These are phyloP conservation scores for Rubus parviflorus DNA, from an alignment of 306 rosid species.

Conservation along the genomic window DNA sequence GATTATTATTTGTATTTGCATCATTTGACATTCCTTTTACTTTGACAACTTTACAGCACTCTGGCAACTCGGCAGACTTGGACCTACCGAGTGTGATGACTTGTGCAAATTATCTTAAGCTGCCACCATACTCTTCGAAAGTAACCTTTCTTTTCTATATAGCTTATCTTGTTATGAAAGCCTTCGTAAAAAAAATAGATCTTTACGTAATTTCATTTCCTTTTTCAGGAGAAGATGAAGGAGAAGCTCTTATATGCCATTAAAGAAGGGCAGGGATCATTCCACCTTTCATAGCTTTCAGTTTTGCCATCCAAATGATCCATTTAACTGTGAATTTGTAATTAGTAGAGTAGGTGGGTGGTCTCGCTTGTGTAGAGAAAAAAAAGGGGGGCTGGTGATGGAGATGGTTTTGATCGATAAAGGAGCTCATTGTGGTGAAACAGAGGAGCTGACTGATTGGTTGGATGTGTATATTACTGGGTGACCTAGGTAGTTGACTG, in stretches of 20 bases:
- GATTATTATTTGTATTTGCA: background rate
- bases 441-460: constrained; percentile 49
- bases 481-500: constrained; percentile 40
- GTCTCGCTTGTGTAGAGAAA: constrained; percentile 48
- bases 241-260: constrained; percentile 92
- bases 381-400: constrained; percentile 32
- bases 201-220: background rate
- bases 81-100: constrained; percentile 99
- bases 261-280: constrained; percentile 94
- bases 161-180: background rate
- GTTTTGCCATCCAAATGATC: constrained; percentile 21
- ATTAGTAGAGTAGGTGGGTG: constrained; percentile 51
- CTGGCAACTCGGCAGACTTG: constrained; percentile 57
- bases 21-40: constrained; percentile 11
- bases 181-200: background rate
- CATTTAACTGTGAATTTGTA: constrained; percentile 55
- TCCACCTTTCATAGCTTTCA: constrained; percentile 78
- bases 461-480: constrained; percentile 57
- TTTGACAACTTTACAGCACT: constrained; percentile 56
- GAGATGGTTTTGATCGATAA: constrained; percentile 27
- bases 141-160: constrained; percentile 39
- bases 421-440: constrained; percentile 40
- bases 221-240: constrained; percentile 81
- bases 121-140: constrained; percentile 92
- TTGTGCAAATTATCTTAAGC: constrained; percentile 95